phyloP scores from a whole-genome alignment of 257 asterid species.

The Paulownia fortunei region DNA sequence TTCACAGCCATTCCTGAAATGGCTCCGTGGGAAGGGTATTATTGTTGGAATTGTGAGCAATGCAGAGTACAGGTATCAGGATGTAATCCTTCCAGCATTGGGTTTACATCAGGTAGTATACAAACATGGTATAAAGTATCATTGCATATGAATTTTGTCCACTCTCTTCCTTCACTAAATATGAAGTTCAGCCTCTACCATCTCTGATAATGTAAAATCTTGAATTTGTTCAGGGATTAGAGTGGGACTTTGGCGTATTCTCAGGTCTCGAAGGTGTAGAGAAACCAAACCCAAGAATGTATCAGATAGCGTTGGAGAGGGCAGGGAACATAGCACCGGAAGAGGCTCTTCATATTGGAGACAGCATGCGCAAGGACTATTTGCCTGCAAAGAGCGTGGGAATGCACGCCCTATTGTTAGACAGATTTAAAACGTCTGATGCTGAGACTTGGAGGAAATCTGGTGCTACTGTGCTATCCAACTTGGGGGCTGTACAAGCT shows the following conservation, averaged over 20 bases:
- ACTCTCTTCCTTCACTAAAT: background rate
- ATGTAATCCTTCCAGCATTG: slow-evolving; percentile 93
- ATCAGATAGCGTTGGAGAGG: slow-evolving; percentile 80
- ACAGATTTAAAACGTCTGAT: slow-evolving; percentile 77
- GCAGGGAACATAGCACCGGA: slow-evolving; percentile 84
- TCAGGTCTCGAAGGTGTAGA: slow-evolving; percentile 95
- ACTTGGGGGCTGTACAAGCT: slow-evolving; percentile 69
- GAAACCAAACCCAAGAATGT: slow-evolving; percentile 86
- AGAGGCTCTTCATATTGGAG: slow-evolving; percentile 91
- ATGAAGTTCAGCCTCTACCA: background rate
- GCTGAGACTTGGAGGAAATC: slow-evolving; percentile 81
- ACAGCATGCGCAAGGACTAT: slow-evolving; percentile 88
- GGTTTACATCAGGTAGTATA: slow-evolving; percentile 74
- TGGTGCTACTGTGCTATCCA: slow-evolving; percentile 84
- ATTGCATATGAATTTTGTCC: background rate
- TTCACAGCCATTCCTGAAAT: slow-evolving; percentile 81
- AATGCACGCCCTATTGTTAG: slow-evolving; percentile 81
- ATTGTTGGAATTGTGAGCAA: slow-evolving; percentile 89
- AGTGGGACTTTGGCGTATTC: slow-evolving; percentile 98
- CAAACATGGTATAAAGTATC: background rate
- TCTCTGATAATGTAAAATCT: background rate
- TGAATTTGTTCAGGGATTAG: slow-evolving; percentile 71
- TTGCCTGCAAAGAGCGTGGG: slow-evolving; percentile 80
- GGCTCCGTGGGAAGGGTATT: slow-evolving; percentile 74
- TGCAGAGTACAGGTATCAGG: slow-evolving; percentile 87